Conservation (phyloP, 2,329 filamentous ascomycete species). For the Cladophialophora bantiana region DNA sequence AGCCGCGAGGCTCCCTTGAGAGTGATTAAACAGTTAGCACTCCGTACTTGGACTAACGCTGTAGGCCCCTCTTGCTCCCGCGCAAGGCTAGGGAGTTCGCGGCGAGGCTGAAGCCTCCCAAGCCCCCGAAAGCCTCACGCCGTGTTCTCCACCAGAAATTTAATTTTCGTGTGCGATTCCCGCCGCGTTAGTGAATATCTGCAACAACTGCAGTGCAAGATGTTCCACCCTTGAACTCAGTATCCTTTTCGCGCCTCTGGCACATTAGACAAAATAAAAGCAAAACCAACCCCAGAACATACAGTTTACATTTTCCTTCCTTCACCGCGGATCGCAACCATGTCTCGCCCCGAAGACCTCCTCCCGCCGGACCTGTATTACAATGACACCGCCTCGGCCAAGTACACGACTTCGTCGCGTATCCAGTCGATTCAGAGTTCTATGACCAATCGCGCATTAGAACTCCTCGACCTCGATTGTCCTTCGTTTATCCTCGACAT, state of each 20-base stretch:
- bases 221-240: not conserved
- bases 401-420: constrained; percentile 95
- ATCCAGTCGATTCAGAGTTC: constrained; percentile 94
- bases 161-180: not conserved
- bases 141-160: constrained; percentile 4
- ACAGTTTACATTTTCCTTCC: not conserved
- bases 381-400: constrained; percentile 91
- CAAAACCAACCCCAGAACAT: not conserved
- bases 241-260: not conserved
- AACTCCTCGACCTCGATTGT: constrained; percentile 79
- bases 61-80: too few species aligned
- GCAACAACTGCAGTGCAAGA: not conserved
- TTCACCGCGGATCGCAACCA: constrained; percentile 56
- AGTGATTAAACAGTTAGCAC: too few species aligned
- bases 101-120: too few species aligned
- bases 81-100: too few species aligned
- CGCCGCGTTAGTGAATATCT: not conserved
- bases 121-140: too few species aligned
- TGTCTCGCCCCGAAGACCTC: constrained; percentile 97
- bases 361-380: constrained; percentile 98
- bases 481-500: constrained; percentile 93
- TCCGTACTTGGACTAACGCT: too few species aligned
- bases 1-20: too few species aligned
- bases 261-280: not conserved
- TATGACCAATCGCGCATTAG: constrained; percentile 93